Conservation (phyloP, 1,284 basidiomycete species). For the Tilletia setariae region DNA sequence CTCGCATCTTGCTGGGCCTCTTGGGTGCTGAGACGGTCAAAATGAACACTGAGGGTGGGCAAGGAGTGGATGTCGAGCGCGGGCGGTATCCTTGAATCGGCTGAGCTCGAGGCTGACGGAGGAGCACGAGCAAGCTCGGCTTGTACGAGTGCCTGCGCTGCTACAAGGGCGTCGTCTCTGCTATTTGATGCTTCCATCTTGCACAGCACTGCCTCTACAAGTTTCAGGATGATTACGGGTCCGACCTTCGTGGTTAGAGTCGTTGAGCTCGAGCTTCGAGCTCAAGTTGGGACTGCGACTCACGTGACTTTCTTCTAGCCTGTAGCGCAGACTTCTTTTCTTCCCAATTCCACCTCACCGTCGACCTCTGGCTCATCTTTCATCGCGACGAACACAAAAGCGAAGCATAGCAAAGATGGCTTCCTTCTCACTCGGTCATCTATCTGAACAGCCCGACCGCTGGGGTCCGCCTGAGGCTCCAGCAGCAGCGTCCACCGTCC, state of each 20-base stretch:
- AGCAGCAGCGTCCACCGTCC: slow-evolving; percentile 27
- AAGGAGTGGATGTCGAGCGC: background rate
- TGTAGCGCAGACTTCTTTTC: background rate
- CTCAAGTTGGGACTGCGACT: background rate
- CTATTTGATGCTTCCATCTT: background rate
- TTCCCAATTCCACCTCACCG: background rate
- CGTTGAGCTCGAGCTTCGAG: background rate
- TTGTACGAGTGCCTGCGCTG: slow-evolving; percentile 5
- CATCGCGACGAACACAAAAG: slow-evolving; percentile 12
- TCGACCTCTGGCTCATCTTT: background rate
- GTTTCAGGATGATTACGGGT: background rate
- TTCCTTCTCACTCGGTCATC: slow-evolving; percentile 41
- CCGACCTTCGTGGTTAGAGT: background rate
- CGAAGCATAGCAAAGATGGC: no score
- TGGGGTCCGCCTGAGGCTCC: slow-evolving; percentile 48
- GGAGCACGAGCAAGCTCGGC: background rate
- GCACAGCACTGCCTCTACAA: no score
- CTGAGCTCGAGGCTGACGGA: no score
- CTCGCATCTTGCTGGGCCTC: no score
- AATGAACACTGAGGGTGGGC: background rate
- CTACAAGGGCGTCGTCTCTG: background rate
- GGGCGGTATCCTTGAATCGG: background rate
- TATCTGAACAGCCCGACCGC: slow-evolving; percentile 35
- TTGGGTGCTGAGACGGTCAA: background rate
- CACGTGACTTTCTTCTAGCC: background rate